These are phyloP conservation scores for Spathaspora hagerdaliae DNA, from an alignment of 805 yeast species.

Conservation along the genomic window DNA sequence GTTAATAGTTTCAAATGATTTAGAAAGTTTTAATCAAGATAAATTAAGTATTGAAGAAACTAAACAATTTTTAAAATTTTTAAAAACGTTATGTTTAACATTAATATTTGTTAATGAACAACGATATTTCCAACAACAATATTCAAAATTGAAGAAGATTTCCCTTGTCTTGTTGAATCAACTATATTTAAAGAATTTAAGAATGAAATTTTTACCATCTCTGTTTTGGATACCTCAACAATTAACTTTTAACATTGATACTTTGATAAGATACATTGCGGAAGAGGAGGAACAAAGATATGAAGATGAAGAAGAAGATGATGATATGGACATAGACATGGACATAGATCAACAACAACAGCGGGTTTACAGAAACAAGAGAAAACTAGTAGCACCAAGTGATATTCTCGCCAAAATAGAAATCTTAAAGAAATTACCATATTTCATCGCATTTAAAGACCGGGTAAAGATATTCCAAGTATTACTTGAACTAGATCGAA, in stretches of 20 bases:
- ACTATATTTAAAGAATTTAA: constrained; percentile 60
- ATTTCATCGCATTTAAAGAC: constrained; percentile 69
- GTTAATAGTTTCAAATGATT: constrained; percentile 63
- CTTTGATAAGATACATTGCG: constrained; percentile 32
- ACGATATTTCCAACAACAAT: constrained; percentile 1
- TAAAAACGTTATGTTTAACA: constrained; percentile 48
- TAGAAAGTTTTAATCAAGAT: constrained; percentile 46
- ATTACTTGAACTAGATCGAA: constrained; percentile 54
- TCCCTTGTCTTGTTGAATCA: constrained; percentile 59
- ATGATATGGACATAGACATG: constrained; percentile 10
- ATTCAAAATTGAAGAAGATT: constrained; percentile 19
- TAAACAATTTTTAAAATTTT: constrained; percentile 39
- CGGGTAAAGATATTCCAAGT: constrained; percentile 72
- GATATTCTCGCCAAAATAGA: constrained; percentile 33
- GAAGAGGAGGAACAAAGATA: constrained; percentile 39
- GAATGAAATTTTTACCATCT: constrained; percentile 47
- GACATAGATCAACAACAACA: constrained; percentile 8
- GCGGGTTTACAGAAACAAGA: neutral
- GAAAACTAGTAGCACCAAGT: neutral
- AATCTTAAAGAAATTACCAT: constrained; percentile 65
- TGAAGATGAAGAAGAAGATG: constrained; percentile 10
- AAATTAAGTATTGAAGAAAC: constrained; percentile 39
- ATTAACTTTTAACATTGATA: constrained; percentile 28
- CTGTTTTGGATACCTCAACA: constrained; percentile 51
- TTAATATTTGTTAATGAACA: constrained; percentile 37